Conservation (phyloP, 208 protist genomes). For the Crithidia bombi region DNA sequence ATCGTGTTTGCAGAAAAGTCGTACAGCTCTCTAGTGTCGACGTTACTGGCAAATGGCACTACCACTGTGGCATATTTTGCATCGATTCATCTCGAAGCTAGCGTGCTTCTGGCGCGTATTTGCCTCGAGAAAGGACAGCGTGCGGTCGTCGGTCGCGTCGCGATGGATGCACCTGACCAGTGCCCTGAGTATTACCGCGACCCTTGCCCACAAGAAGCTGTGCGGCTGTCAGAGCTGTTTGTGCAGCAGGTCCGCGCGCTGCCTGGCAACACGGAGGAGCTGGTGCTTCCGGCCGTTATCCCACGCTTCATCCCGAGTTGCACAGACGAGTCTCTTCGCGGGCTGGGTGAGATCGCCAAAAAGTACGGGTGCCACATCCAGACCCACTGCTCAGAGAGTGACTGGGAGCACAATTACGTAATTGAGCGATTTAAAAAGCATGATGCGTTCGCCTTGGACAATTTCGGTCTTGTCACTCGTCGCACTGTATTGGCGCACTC, state of each 20-base stretch:
- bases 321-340: conserved; percentile 74
- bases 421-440: conserved; percentile 81
- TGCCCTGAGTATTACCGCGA: conserved; percentile 93
- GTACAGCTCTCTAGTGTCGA: conserved; percentile 76
- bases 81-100: conserved; percentile 87
- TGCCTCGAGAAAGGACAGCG: conserved; percentile 86
- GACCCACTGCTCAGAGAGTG: conserved; percentile 81
- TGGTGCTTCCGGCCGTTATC: conserved; percentile 88
- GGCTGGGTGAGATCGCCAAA: conserved; percentile 71
- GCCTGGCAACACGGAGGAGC: conserved; percentile 44
- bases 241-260: conserved; percentile 57
- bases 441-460: conserved; percentile 88
- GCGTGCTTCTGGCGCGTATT: conserved; percentile 75
- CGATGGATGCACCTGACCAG: conserved; percentile 87
- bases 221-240: conserved; percentile 73
- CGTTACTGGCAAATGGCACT: conserved; percentile 85
- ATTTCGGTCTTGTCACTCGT: conserved; percentile 80
- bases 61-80: conserved; percentile 93
- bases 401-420: conserved; percentile 93
- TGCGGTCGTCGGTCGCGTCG: conserved; percentile 90
- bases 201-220: conserved; percentile 55
- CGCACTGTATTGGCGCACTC: conserved; percentile 90
- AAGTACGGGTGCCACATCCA: conserved; percentile 81
- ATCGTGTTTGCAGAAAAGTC: conserved; percentile 67
- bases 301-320: conserved; percentile 96